phyloP scores from a whole-genome alignment of 1,284 basidiomycete genomes.

The Spongispora temasekensis region DNA sequence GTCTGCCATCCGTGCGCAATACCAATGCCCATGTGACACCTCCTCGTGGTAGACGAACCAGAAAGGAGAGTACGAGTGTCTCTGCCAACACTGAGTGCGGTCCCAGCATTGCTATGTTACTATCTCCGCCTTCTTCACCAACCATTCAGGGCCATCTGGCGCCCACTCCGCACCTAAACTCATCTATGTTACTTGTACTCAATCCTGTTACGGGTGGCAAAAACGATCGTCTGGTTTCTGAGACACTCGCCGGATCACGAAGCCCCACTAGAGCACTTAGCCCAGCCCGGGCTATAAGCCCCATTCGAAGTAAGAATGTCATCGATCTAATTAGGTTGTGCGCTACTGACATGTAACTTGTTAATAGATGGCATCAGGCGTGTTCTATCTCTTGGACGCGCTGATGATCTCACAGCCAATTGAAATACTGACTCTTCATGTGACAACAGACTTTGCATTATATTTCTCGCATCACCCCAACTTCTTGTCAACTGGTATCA shows the following conservation, averaged over 20 bases:
- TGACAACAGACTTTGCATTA: too few species aligned
- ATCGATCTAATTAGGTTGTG: not conserved
- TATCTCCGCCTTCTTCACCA: slow-evolving; percentile 29
- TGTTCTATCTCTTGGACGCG: slow-evolving; percentile 26
- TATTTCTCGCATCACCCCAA: too few species aligned
- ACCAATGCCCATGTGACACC: slow-evolving; percentile 1
- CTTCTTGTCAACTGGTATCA: too few species aligned
- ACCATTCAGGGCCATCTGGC: slow-evolving; percentile 1
- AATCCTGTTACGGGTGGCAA: not conserved
- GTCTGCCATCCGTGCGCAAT: not conserved
- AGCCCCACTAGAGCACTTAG: slow-evolving; percentile 34
- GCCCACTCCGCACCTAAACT: slow-evolving; percentile 6
- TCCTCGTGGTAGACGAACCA: slow-evolving; percentile 18
- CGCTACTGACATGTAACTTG: slow-evolving; percentile 8
- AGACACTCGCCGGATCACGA: slow-evolving; percentile 10
- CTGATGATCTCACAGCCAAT: slow-evolving; percentile 8
- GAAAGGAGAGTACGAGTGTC: slow-evolving; percentile 13
- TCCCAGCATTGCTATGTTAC: slow-evolving; percentile 24
- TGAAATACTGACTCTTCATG: slow-evolving; percentile 11
- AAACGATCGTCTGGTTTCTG: slow-evolving; percentile 1
- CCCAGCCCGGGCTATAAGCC: slow-evolving; percentile 32
- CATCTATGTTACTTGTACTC: slow-evolving; percentile 1
- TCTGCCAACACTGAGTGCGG: slow-evolving; percentile 5
- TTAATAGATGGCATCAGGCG: slow-evolving; percentile 32
- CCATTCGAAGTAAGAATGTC: slow-evolving; percentile 30